Conservation (phyloP, 306 rosid species). For the Lotus japonicus region DNA sequence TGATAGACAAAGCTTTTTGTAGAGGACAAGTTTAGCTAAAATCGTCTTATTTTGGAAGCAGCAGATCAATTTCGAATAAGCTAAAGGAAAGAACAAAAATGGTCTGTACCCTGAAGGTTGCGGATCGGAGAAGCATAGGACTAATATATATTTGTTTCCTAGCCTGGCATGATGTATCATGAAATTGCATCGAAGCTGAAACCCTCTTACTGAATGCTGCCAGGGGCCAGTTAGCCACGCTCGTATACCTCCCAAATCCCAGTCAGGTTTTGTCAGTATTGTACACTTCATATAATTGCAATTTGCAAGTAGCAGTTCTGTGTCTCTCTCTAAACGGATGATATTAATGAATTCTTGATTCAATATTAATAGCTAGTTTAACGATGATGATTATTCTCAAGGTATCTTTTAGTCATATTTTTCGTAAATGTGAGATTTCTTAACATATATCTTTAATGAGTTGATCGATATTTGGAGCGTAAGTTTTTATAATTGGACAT, state of each 20-base stretch:
- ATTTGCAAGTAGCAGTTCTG: too few species aligned
- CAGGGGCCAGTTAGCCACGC: too few species aligned
- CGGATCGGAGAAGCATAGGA: neutral
- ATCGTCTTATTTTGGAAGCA: neutral
- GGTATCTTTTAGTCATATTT: neutral
- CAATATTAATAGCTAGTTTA: too few species aligned
- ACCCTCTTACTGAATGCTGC: neutral
- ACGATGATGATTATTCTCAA: too few species aligned
- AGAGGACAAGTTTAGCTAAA: neutral
- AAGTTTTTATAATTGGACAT: too few species aligned
- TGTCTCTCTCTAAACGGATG: too few species aligned
- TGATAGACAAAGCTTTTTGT: neutral
- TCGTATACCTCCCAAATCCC: neutral
- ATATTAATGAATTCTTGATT: too few species aligned
- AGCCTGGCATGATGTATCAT: neutral
- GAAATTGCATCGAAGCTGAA: neutral
- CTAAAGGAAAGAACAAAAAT: neutral
- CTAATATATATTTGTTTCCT: neutral
- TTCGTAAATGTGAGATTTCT: neutral
- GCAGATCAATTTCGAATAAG: neutral
- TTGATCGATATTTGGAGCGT: too few species aligned
- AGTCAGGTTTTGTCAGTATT: constrained; percentile 13
- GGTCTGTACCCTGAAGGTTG: neutral
- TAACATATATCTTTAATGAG: neutral
- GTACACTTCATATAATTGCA: too few species aligned